Percentiles rank a stretch among this genome's conserved stretches.
These are phyloP conservation scores for Salinomyces thailandicus DNA, from an alignment of 2,329 filamentous ascomycete genomes.

Conservation along the genomic window DNA sequence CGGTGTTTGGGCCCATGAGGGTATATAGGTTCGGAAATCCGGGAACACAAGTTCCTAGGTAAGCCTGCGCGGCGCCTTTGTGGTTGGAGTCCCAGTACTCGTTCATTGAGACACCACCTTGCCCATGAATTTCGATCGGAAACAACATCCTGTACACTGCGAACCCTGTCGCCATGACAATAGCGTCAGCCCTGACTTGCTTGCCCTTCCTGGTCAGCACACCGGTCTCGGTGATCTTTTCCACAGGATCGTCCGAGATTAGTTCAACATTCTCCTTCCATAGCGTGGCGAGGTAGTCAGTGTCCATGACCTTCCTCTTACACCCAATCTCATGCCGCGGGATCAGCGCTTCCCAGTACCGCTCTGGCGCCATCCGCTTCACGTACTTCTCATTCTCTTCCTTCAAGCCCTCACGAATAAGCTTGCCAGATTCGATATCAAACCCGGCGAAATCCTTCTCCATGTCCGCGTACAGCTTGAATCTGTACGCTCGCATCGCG, in stretches of 20 bases:
- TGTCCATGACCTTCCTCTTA: slow-evolving; percentile 40
- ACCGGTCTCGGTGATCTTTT: slow-evolving; percentile 29
- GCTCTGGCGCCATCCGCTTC: slow-evolving; percentile 31
- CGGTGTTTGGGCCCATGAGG: slow-evolving; percentile 36
- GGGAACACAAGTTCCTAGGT: slow-evolving; percentile 41
- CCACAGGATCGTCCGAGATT: slow-evolving; percentile 31
- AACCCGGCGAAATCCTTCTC: slow-evolving; percentile 37
- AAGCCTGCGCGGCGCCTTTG: slow-evolving; percentile 30
- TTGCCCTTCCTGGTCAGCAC: slow-evolving; percentile 31
- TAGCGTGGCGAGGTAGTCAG: slow-evolving; percentile 36
- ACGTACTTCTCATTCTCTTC: slow-evolving; percentile 35
- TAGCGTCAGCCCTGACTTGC: slow-evolving; percentile 33
- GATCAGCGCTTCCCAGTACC: slow-evolving; percentile 36
- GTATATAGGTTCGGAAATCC: slow-evolving; percentile 40
- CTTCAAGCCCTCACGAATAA: slow-evolving; percentile 28
- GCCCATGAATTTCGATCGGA: slow-evolving; percentile 38
- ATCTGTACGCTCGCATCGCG: slow-evolving; percentile 36
- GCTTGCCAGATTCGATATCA: slow-evolving; percentile 28
- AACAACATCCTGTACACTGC: slow-evolving; percentile 38
- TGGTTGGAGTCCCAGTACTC: slow-evolving; percentile 32
- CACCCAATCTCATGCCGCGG: slow-evolving; percentile 38
- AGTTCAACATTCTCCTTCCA: slow-evolving; percentile 36
- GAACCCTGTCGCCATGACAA: slow-evolving; percentile 42
- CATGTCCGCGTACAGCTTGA: slow-evolving; percentile 34
- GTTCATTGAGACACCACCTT: slow-evolving; percentile 30